Evolutionary conservation across 2,329 filamentous ascomycete genomes (phyloP).

Genomic region (Fusarium armeniacum): DNA sequence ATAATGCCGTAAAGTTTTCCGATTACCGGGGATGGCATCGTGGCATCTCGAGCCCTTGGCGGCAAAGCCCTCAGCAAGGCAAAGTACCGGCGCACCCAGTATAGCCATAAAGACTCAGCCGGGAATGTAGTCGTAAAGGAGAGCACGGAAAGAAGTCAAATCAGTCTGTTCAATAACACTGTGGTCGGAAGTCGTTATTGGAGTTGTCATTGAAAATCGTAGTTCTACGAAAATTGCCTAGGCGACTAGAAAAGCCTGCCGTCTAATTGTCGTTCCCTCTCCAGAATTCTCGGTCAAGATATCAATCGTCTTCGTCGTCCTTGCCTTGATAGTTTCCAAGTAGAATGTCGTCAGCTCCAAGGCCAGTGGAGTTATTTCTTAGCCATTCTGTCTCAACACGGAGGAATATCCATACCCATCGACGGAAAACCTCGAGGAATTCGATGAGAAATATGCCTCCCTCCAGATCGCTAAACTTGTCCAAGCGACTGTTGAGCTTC

Average conservation of each 20-base stretch:
- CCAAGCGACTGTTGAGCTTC: constrained; percentile 85
- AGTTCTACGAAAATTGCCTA: constrained; percentile 43
- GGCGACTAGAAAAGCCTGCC: constrained; percentile 24
- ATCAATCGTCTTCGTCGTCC: constrained; percentile 59
- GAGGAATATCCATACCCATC: constrained; percentile 98
- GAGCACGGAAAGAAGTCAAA: constrained; percentile 11
- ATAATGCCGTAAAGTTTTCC: constrained; percentile 30
- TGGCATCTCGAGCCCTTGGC: constrained; percentile 34
- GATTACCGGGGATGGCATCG: constrained; percentile 39
- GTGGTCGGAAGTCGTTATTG: constrained; percentile 26
- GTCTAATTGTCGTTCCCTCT: constrained; percentile 16
- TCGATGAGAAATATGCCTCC: constrained; percentile 90
- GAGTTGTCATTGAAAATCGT: constrained; percentile 34
- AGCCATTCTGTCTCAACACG: constrained; percentile 95
- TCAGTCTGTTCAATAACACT: constrained; percentile 18
- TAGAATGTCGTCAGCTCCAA: constrained; percentile 78
- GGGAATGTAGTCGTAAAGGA: constrained; percentile 23
- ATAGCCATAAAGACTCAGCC: neutral
- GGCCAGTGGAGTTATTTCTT: constrained; percentile 65
- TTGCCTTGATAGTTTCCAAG: constrained; percentile 79
- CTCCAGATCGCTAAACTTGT: constrained; percentile 89
- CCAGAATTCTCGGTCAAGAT: constrained; percentile 19
- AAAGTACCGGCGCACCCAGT: neutral
- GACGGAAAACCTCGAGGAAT: constrained; percentile 84
- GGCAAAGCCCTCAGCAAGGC: constrained; percentile 1